Base-by-base conservation (phyloP, 495 filamentous ascomycete genomes). In the Pseudotulostoma volvatum region DNA sequence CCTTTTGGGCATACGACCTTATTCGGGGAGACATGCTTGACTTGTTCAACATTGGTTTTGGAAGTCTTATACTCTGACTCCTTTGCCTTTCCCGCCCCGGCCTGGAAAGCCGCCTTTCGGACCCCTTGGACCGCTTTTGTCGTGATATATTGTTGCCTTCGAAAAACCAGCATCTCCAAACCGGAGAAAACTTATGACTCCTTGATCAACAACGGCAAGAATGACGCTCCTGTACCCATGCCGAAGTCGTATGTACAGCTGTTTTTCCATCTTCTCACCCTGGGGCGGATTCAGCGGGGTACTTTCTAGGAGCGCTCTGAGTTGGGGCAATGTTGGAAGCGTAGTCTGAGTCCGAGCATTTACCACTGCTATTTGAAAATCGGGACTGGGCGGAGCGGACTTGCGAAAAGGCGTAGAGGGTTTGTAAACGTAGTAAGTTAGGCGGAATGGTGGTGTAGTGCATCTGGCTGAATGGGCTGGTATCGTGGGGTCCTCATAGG, bases 191-290 rank as follows among this genome's bases (percentile, higher is more conserved):
- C 86, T 95, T 20, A 85, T 79, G 19, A 97, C 67, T 0, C 90
- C 90, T 40, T 84, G 69, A 50, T 96, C 90, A 7, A 93, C 83
- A 3, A 96, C 73, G 0, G 87, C 90, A 13, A 97, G 47, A 35
- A 94, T 61, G 4, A 85, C 84, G 53, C 81, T 85, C 42, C 85
- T 69, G 51, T 81, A 79, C 9, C 84, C 90, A 39, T 94, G 76
- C 49, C 81, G 86, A 42, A 95, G 54, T n/a, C 79, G 67, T 42
- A 66, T 63, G 45, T 84, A 85, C n/a, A 67, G 45, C 37, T 64
- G 57, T 0, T 63, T 56, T 15, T 66, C 62, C 38, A 59, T 61
- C 59, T 64, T 69, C 41, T 63, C 62, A 7, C 63, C 53, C 3
- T 44, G 53, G 0, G 76, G 77, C 0, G 79, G 73, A 37, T 76